Percentiles rank a stretch among this genome's conserved stretches.
These are phyloP conservation scores for Zygnema circumcarinatum DNA, from an alignment of 139 green algal genomes.

Conservation along the genomic window DNA sequence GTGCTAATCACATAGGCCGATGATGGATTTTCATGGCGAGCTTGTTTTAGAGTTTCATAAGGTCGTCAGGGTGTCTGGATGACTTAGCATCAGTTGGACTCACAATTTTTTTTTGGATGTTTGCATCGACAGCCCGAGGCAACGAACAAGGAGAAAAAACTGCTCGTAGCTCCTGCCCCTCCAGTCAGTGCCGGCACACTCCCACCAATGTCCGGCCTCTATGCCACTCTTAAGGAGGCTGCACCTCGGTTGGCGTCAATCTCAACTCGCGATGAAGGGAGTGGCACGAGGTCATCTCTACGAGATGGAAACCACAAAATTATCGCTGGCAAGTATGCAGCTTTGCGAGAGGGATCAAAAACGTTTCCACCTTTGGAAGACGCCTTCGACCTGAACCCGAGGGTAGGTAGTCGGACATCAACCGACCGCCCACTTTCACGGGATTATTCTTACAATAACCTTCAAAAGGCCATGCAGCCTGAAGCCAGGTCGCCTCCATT, in stretches of 20 bases:
- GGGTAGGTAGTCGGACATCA: background rate
- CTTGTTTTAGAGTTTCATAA: too few species aligned
- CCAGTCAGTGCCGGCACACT: too few species aligned
- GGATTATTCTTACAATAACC: background rate
- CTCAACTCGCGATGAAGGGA: background rate
- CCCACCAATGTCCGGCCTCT: background rate
- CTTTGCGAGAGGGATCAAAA: background rate
- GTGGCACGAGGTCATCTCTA: background rate
- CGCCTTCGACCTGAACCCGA: background rate
- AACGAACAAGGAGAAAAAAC: too few species aligned
- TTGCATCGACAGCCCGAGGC: too few species aligned
- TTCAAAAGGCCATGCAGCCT: background rate
- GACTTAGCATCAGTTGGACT: too few species aligned
- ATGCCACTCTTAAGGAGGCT: background rate
- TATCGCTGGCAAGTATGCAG: background rate
- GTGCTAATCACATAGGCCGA: too few species aligned
- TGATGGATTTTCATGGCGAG: too few species aligned
- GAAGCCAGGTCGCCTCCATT: background rate
- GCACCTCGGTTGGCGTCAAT: background rate
- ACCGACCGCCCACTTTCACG: background rate
- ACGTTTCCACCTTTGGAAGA: background rate
- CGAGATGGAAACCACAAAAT: background rate
- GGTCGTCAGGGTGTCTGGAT: too few species aligned
- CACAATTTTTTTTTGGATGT: too few species aligned
- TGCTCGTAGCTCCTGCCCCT: too few species aligned